Percentiles rank a stretch among this genome's conserved stretches.
phyloP scores from a whole-genome alignment of 2,329 filamentous ascomycete genomes.

The Beauveria brongniartii region DNA sequence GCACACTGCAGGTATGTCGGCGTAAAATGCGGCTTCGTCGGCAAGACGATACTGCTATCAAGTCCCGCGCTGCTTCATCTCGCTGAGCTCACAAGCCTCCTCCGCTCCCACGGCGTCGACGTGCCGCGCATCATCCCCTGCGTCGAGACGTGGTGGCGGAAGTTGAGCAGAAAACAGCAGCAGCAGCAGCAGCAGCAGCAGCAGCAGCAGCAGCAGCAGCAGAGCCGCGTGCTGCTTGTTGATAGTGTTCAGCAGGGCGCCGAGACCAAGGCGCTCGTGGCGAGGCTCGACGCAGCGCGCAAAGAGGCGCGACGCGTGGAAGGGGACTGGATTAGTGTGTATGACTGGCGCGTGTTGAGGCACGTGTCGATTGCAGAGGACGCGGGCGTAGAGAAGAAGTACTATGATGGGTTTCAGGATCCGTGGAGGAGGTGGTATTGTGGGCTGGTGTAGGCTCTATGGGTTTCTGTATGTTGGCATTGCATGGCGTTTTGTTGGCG shows the following conservation, averaged over 20 bases:
- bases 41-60: neutral
- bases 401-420: constrained; percentile 28
- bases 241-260: constrained; percentile 27
- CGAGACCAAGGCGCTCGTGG: constrained; percentile 26
- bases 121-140: constrained; percentile 22
- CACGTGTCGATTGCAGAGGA: constrained; percentile 33
- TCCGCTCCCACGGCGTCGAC: constrained; percentile 34
- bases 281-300: constrained; percentile 23
- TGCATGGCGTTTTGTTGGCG: neutral
- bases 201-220: neutral
- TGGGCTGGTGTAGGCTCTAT: constrained; percentile 27
- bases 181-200: neutral
- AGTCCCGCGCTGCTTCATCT: neutral
- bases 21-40: neutral
- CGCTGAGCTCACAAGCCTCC: constrained; percentile 17
- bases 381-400: constrained; percentile 20
- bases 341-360: constrained; percentile 39
- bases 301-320: constrained; percentile 19
- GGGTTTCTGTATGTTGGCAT: neutral
- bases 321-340: constrained; percentile 32
- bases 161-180: neutral
- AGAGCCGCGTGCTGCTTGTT: constrained; percentile 30
- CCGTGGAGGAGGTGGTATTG: constrained; percentile 38
- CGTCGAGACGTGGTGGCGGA: constrained; percentile 25
- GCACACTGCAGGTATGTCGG: neutral